phyloP scores from a whole-genome alignment of 805 yeast genomes.

The Wickerhamiella siamensis region DNA sequence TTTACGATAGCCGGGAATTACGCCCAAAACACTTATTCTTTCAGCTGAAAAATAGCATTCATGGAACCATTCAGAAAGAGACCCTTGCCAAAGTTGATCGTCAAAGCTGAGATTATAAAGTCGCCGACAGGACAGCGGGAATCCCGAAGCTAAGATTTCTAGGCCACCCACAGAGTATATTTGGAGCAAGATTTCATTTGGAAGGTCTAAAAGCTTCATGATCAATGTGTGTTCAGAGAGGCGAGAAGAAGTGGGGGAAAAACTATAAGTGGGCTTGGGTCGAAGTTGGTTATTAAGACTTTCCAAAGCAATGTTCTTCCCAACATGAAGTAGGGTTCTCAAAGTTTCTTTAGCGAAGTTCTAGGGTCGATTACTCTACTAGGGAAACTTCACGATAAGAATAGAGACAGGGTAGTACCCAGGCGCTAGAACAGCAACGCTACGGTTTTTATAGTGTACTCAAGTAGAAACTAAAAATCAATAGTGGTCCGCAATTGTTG shows the following conservation, averaged over 20 bases:
- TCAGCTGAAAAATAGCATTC: slow-evolving; percentile 8
- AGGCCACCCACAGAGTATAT: slow-evolving; percentile 13
- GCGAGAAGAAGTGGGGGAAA: too few species aligned
- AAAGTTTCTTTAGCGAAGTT: too few species aligned
- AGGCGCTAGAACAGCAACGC: too few species aligned
- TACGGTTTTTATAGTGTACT: too few species aligned
- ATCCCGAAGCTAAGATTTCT: slow-evolving; percentile 12
- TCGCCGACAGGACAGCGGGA: slow-evolving; percentile 12
- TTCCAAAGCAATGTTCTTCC: neutral
- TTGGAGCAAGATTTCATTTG: slow-evolving; percentile 12
- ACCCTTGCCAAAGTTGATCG: slow-evolving; percentile 13
- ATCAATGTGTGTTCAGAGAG: too few species aligned
- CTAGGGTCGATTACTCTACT: too few species aligned
- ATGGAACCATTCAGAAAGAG: slow-evolving; percentile 4
- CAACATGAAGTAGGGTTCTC: too few species aligned
- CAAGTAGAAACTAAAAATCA: too few species aligned
- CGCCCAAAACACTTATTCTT: slow-evolving; percentile 5
- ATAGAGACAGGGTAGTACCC: too few species aligned
- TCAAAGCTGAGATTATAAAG: slow-evolving; percentile 14
- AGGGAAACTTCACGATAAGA: too few species aligned
- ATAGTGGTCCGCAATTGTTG: too few species aligned
- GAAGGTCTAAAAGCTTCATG: slow-evolving; percentile 11
- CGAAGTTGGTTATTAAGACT: neutral
- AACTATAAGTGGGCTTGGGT: too few species aligned
- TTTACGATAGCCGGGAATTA: slow-evolving; percentile 9